phyloP scores from a whole-genome alignment of 2,329 filamentous ascomycete genomes.

The Diaporthe ilicicola region DNA sequence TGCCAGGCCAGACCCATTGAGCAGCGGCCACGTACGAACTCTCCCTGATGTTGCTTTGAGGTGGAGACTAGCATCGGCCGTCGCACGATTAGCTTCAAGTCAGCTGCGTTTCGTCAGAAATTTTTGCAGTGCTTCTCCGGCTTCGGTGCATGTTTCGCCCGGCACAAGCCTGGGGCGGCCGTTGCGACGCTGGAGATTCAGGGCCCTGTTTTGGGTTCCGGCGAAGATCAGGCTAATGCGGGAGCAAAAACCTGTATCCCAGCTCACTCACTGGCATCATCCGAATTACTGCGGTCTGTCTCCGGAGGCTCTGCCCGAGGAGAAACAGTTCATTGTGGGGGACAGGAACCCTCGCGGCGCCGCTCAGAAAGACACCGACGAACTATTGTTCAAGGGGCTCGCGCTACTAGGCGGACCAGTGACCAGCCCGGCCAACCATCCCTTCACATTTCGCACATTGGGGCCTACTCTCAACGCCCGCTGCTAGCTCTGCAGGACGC shows the following conservation, averaged over 20 bases:
- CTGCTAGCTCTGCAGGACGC: conserved; percentile 22
- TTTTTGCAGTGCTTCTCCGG: conserved; percentile 30
- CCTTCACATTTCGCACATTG: background rate
- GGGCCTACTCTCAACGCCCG: conserved; percentile 6
- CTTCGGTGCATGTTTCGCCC: conserved; percentile 30
- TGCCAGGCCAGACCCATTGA: conserved; percentile 40
- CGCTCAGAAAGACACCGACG: background rate
- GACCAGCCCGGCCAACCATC: background rate
- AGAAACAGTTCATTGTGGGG: conserved; percentile 10
- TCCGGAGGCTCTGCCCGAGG: conserved; percentile 7
- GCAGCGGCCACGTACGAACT: conserved; percentile 44
- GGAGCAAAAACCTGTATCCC: conserved; percentile 12
- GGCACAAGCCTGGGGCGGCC: conserved; percentile 13
- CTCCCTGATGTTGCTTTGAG: conserved; percentile 38
- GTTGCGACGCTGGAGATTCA: conserved; percentile 7
- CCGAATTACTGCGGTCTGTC: background rate
- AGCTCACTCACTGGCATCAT: background rate
- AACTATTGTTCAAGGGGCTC: background rate
- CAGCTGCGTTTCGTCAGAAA: conserved; percentile 33
- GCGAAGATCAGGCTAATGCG: conserved; percentile 27
- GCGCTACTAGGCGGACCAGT: background rate
- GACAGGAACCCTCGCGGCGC: background rate
- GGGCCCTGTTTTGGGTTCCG: conserved; percentile 20
- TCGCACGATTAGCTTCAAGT: conserved; percentile 37
- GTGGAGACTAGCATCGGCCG: conserved; percentile 40